Evolutionary conservation across 208 protist genomes (phyloP).

Genomic region (Leishmania gerbilli): DNA sequence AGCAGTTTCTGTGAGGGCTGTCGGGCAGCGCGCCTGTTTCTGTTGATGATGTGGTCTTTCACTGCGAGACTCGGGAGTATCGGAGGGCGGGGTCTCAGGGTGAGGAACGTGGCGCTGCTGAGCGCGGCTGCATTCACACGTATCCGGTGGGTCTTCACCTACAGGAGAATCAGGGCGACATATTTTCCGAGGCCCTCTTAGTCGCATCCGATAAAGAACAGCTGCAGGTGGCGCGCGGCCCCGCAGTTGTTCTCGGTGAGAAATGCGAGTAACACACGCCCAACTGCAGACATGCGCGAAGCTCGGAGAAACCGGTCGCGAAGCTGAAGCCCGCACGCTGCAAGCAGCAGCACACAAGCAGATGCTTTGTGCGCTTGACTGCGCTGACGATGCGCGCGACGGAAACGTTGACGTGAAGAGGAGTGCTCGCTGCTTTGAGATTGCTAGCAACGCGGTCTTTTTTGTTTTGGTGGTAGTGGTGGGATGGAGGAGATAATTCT

Average conservation of each 20-base stretch:
- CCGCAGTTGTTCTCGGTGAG: not conserved
- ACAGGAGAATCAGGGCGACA: too few relatives aligned
- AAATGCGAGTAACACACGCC: not conserved
- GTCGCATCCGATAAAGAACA: not conserved
- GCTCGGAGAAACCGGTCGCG: not conserved
- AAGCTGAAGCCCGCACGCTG: not conserved
- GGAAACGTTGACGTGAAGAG: not conserved
- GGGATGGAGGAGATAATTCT: too few relatives aligned
- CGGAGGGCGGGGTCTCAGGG: not conserved
- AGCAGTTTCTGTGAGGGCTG: too few relatives aligned
- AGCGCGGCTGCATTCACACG: too few relatives aligned
- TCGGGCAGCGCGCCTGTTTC: not conserved
- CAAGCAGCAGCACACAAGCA: not conserved
- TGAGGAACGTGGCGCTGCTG: too few relatives aligned
- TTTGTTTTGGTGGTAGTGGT: not conserved
- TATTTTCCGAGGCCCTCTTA: not conserved
- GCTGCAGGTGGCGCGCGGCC: not conserved
- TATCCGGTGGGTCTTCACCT: too few relatives aligned
- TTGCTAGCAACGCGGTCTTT: not conserved
- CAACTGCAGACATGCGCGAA: not conserved
- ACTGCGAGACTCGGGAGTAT: not conserved
- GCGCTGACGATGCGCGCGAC: not conserved
- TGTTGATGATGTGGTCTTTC: not conserved
- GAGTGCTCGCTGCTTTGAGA: not conserved
- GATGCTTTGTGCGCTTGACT: not conserved